Conservation (phyloP, 2,329 filamentous ascomycete genomes). For the Lojkania enalia region DNA sequence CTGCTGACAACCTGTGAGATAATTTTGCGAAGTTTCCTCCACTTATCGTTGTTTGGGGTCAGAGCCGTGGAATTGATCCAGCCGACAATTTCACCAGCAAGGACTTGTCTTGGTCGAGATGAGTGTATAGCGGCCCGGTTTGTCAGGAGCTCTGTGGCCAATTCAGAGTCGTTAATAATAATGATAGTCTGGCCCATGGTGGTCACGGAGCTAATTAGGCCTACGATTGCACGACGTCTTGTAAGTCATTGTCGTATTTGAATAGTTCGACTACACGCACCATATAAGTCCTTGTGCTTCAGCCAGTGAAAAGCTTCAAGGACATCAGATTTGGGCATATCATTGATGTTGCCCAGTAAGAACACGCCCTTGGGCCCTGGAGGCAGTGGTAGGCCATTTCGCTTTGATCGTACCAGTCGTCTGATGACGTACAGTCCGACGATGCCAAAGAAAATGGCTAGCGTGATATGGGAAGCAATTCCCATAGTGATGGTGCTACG, state of each 20-base stretch:
- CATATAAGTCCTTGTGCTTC: constrained; percentile 46
- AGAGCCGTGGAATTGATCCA: background rate
- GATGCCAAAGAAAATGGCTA: background rate
- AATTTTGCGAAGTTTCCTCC: constrained; percentile 26
- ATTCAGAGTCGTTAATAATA: constrained; percentile 32
- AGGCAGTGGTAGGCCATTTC: constrained; percentile 51
- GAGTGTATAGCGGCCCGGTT: constrained; percentile 26
- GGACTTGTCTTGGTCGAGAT: constrained; percentile 26
- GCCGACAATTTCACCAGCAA: constrained; percentile 3
- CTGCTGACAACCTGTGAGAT: constrained; percentile 25
- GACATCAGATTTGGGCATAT: constrained; percentile 48
- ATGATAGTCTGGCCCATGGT: constrained; percentile 34
- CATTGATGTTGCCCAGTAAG: constrained; percentile 46
- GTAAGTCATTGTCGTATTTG: too few species aligned
- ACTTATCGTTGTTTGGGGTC: constrained; percentile 13
- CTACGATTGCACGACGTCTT: too few species aligned
- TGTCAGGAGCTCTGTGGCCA: constrained; percentile 30
- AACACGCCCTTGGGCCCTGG: constrained; percentile 46
- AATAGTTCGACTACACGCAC: too few species aligned
- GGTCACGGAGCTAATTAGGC: constrained; percentile 34
- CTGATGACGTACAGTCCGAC: background rate
- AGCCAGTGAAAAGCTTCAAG: constrained; percentile 51
- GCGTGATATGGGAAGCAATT: background rate
- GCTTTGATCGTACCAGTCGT: background rate
- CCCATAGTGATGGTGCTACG: too few species aligned